phyloP scores from a whole-genome alignment of 371 early-diverging fungal species.

The Mucor irregularis region DNA sequence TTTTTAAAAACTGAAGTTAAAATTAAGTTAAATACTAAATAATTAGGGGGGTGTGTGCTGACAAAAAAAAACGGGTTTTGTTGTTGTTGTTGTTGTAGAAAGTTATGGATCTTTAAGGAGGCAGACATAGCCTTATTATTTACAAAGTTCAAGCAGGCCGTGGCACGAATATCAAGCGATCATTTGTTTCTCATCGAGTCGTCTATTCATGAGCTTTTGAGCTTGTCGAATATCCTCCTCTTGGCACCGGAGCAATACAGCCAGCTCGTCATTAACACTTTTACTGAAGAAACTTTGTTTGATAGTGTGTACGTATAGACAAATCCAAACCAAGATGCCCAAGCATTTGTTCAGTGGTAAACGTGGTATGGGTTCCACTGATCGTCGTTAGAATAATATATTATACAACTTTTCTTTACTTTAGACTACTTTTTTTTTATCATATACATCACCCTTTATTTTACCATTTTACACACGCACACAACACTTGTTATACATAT shows the following conservation, averaged over 20 bases:
- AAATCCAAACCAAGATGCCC: conserved; percentile 88
- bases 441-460: too few relatives aligned
- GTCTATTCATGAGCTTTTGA: conserved; percentile 19
- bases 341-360: conserved; percentile 98
- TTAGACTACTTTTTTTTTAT: background rate
- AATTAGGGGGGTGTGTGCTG: too few relatives aligned
- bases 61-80: background rate
- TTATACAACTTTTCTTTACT: too few relatives aligned
- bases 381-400: conserved; percentile 73
- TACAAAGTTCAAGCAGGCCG: conserved; percentile 16
- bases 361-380: conserved; percentile 78
- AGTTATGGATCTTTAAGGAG: conserved; percentile 17
- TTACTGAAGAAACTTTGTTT: conserved; percentile 12
- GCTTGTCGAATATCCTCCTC: conserved; percentile 18
- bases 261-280: conserved; percentile 9
- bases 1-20: too few relatives aligned
- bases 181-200: conserved; percentile 23
- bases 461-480: too few relatives aligned
- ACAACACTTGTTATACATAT: too few relatives aligned
- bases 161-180: conserved; percentile 10
- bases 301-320: too few relatives aligned
- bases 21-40: too few relatives aligned
- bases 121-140: conserved; percentile 9
- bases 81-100: background rate
- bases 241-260: conserved; percentile 14